A percentile compares a stretch with the other conserved stretches of the same genome.
These are phyloP conservation scores for Globisporangium echinulatum DNA, from an alignment of 352 stramenopile species.

Conservation along the genomic window DNA sequence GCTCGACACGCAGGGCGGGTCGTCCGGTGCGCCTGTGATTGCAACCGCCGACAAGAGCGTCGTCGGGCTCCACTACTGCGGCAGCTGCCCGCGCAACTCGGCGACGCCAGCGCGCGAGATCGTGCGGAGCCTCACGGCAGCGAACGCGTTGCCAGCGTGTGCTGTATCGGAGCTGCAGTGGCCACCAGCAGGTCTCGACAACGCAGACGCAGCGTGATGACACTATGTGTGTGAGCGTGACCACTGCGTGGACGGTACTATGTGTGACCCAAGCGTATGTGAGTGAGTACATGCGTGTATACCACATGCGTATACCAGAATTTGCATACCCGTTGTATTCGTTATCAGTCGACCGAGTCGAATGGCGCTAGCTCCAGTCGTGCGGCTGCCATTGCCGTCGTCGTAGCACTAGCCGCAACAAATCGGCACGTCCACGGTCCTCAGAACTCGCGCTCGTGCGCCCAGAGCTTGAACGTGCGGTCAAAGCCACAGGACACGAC, in stretches of 20 bases:
- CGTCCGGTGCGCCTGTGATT: constrained; percentile 44
- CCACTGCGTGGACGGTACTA: too few relatives aligned
- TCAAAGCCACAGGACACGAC: constrained; percentile 88
- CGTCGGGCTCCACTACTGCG: constrained; percentile 49
- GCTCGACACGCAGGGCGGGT: constrained; percentile 39
- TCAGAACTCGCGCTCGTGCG: constrained; percentile 87
- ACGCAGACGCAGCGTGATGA: neutral
- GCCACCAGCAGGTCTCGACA: neutral
- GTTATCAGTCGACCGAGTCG: too few relatives aligned
- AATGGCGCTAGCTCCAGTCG: too few relatives aligned
- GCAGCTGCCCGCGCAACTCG: constrained; percentile 29
- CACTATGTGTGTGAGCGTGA: neutral
- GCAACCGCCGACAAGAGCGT: constrained; percentile 27
- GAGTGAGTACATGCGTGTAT: too few relatives aligned
- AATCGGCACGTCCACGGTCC: too few relatives aligned
- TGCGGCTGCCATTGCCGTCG: too few relatives aligned
- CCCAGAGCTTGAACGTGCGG: constrained; percentile 91
- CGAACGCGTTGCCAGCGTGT: constrained; percentile 16
- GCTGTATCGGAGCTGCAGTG: constrained; percentile 11
- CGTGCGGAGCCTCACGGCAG: constrained; percentile 17
- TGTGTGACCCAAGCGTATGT: too few relatives aligned
- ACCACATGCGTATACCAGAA: too few relatives aligned
- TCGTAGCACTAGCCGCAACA: too few relatives aligned
- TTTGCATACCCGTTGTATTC: too few relatives aligned
- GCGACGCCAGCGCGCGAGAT: constrained; percentile 30